A percentile compares a stretch with the other conserved stretches of the same genome.
Evolutionary conservation across 1,284 basidiomycete species (phyloP).

Genomic region (Bjerkandera adusta): DNA sequence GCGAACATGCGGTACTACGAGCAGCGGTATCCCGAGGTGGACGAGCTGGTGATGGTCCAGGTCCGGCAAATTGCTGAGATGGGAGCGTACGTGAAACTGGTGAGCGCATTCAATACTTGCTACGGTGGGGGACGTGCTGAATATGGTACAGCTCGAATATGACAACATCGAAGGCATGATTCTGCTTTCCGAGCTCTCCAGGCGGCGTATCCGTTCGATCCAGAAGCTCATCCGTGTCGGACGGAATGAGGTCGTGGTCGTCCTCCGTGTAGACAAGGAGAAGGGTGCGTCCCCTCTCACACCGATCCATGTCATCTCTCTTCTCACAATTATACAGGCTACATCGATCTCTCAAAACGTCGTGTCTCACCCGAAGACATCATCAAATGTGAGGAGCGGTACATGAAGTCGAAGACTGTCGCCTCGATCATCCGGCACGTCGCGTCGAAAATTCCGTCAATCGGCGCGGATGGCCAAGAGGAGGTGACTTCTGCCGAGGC

Average conservation of each 20-base stretch:
- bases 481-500: constrained; percentile 36
- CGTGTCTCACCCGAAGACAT: constrained; percentile 99
- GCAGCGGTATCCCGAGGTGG: constrained; percentile 83
- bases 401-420: constrained; percentile 96
- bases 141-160: constrained; percentile 80
- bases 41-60: constrained; percentile 99
- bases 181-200: constrained; percentile 92
- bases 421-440: constrained; percentile 94
- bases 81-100: constrained; percentile 99
- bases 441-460: constrained; percentile 77
- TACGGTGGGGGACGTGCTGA: neutral
- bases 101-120: constrained; percentile 45
- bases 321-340: constrained; percentile 45
- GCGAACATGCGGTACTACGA: constrained; percentile 76
- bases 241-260: constrained; percentile 98
- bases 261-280: constrained; percentile 98
- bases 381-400: constrained; percentile 97
- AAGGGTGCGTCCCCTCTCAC: constrained; percentile 68
- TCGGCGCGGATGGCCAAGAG: constrained; percentile 33
- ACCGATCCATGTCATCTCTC: neutral
- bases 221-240: constrained; percentile 98
- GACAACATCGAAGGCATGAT: constrained; percentile 99
- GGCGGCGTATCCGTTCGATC: constrained; percentile 96
- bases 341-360: constrained; percentile 99
- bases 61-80: constrained; percentile 99